Evolutionary conservation across 1,284 basidiomycete genomes (phyloP), one percentile per base, ranked within the genome.

Genomic region (Rhodotorula sp.): DNA sequence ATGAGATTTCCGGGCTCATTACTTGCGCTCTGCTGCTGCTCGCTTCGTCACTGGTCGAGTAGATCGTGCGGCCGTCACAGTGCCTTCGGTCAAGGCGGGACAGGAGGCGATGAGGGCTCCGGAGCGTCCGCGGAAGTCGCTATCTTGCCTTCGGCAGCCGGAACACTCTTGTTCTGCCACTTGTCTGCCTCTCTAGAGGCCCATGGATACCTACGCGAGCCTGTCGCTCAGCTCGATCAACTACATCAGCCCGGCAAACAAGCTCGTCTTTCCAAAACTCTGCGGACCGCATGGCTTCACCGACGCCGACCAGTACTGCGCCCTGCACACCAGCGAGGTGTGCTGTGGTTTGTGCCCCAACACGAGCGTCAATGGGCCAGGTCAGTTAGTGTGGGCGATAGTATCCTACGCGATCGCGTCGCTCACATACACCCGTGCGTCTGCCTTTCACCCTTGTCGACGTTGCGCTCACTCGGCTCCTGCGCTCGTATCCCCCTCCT

Each of bases 231-330:
- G 61, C 13, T 32, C 63, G 8, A 29, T 64, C 57, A 54, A 29
- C 58, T 65, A 53, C 51, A 48, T 69, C 39, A 50, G 44, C 25
- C 39, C 48, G 32, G 61, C 55, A 3, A 69, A 69, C 48, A 44
- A n/a, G 15, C 0, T 46, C 48, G 61, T 58, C 50, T 62, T 58
- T 6, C 59, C 59, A 6, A 12, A 27, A 19, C n/a, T 61, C 5
- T 67, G 66, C 53, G 61, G 48, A 13, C 56, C 46, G 0, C 59
- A 34, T 17, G 59, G 59, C 3, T 55, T 39, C 37, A 66, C 64
- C 27, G 64, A 70, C 29, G 69, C 61, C 50, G 61, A 70, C 51
- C 34, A n/a, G 17, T 70, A 70, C 65, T 70, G 69, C 32, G n/a
- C 55, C 5, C n/a, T 12, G 21, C 46, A 37, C 1, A 58, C 48